phyloP scores from a whole-genome alignment of 2,329 filamentous ascomycete genomes.

The Aspergillus novoparasiticus region DNA sequence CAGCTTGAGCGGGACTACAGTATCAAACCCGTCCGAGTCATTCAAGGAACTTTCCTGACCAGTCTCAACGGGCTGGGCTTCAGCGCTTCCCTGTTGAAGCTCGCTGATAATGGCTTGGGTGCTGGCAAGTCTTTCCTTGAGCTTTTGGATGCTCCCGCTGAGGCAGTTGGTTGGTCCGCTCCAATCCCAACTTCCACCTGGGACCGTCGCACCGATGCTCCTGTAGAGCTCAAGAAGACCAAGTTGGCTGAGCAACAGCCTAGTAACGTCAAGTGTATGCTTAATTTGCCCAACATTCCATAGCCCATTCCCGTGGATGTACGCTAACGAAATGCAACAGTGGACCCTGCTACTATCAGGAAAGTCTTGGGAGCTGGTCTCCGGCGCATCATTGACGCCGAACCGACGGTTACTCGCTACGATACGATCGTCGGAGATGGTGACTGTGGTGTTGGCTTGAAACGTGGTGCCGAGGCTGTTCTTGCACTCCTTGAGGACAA shows the following conservation, averaged over 20 bases:
- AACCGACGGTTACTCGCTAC: constrained; percentile 67
- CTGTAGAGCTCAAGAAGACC: constrained; percentile 45
- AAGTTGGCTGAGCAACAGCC: constrained; percentile 50
- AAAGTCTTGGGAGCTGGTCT: constrained; percentile 59
- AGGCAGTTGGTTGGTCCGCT: constrained; percentile 68
- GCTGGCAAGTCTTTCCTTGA: constrained; percentile 61
- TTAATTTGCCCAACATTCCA: background rate
- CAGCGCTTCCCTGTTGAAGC: constrained; percentile 67
- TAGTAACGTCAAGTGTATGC: constrained; percentile 56
- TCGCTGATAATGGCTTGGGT: constrained; percentile 61
- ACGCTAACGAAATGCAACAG: constrained; percentile 30
- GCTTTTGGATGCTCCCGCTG: constrained; percentile 67
- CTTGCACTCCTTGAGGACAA: constrained; percentile 46
- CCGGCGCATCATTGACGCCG: constrained; percentile 62
- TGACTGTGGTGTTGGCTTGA: constrained; percentile 84
- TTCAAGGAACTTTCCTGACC: constrained; percentile 71
- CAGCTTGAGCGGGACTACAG: constrained; percentile 62
- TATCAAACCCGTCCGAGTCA: constrained; percentile 63
- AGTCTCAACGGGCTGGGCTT: constrained; percentile 73
- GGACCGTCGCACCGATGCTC: constrained; percentile 48
- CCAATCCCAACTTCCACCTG: constrained; percentile 62
- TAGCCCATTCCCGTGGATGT: background rate
- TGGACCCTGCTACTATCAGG: constrained; percentile 54
- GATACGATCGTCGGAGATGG: constrained; percentile 87
- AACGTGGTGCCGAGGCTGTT: constrained; percentile 76